These are phyloP conservation scores for Metarhizium guizhouense DNA, from an alignment of 2,329 filamentous ascomycete genomes.

Conservation along the genomic window DNA sequence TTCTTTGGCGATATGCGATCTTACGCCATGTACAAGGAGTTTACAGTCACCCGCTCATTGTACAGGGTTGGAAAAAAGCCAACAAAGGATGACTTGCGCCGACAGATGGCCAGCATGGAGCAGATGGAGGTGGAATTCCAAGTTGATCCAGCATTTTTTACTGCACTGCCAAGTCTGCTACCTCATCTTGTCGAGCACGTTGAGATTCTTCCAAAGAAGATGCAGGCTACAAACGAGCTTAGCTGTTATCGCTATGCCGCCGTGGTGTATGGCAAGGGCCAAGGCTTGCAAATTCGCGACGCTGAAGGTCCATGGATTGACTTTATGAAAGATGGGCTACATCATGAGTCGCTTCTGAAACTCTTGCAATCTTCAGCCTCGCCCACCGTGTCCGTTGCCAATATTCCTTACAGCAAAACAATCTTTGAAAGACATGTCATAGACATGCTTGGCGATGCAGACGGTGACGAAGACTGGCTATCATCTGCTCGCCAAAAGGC, in stretches of 20 bases:
- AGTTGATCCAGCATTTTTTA: conserved; percentile 18
- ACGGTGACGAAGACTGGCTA: not conserved
- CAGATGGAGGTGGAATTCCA: conserved; percentile 13
- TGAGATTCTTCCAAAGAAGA: conserved; percentile 16
- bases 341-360: not conserved
- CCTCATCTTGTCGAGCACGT: conserved; percentile 13
- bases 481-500: not conserved
- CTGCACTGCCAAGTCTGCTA: conserved; percentile 2
- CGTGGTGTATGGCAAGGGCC: conserved; percentile 10
- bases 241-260: conserved; percentile 17
- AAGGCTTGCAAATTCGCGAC: not conserved
- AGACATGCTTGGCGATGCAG: not conserved
- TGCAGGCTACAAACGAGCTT: conserved; percentile 17
- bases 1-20: conserved; percentile 16
- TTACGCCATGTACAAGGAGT: conserved; percentile 9
- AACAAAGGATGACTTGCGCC: conserved; percentile 2
- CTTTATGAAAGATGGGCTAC: not conserved
- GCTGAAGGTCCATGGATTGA: conserved; percentile 1
- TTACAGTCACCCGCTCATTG: conserved; percentile 7
- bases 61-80: not conserved
- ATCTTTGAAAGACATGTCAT: conserved; percentile 13
- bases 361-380: not conserved
- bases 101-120: conserved; percentile 7
- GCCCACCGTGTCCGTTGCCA: conserved; percentile 5
- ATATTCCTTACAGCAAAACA: conserved; percentile 16